Evolutionary conservation across 495 filamentous ascomycete species (phyloP).

Genomic region (Aspergillus mulundensis): DNA sequence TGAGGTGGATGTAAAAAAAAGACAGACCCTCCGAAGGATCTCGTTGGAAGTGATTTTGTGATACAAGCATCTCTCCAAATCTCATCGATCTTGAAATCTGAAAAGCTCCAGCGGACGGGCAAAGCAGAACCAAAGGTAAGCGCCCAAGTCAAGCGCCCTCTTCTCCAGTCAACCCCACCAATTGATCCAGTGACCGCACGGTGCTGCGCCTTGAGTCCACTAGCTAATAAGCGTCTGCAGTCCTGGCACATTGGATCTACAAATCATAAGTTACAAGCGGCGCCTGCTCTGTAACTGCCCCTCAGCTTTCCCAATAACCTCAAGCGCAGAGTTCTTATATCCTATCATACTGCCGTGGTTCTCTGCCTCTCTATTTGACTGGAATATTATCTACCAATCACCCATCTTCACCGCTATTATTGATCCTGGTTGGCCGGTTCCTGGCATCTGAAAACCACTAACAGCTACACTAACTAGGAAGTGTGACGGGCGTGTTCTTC

Average conservation of each 20-base stretch:
- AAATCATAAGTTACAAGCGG: constrained; percentile 38
- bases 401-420: constrained; percentile 10
- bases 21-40: constrained; percentile 28
- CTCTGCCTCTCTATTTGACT: constrained; percentile 8
- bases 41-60: constrained; percentile 26
- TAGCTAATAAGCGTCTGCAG: constrained; percentile 38
- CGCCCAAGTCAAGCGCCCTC: constrained; percentile 27
- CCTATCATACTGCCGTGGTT: constrained; percentile 20
- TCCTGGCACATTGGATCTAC: constrained; percentile 31
- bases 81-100: constrained; percentile 19
- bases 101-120: constrained; percentile 15
- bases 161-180: constrained; percentile 24
- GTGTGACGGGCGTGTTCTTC: constrained; percentile 27
- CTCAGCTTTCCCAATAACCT: constrained; percentile 28
- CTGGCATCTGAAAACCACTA: constrained; percentile 20
- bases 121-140: constrained; percentile 33
- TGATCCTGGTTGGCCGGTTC: constrained; percentile 20
- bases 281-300: constrained; percentile 26
- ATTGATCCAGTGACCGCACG: constrained; percentile 42
- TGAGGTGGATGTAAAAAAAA: constrained; percentile 35
- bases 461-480: constrained; percentile 23
- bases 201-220: constrained; percentile 44
- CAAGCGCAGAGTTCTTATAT: constrained; percentile 19
- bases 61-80: constrained; percentile 24
- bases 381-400: constrained; percentile 17